Percentiles rank a stretch among this genome's conserved stretches.
These are phyloP conservation scores for Cryptomeria japonica DNA, from an alignment of 75 land plant species.

Conservation along the genomic window DNA sequence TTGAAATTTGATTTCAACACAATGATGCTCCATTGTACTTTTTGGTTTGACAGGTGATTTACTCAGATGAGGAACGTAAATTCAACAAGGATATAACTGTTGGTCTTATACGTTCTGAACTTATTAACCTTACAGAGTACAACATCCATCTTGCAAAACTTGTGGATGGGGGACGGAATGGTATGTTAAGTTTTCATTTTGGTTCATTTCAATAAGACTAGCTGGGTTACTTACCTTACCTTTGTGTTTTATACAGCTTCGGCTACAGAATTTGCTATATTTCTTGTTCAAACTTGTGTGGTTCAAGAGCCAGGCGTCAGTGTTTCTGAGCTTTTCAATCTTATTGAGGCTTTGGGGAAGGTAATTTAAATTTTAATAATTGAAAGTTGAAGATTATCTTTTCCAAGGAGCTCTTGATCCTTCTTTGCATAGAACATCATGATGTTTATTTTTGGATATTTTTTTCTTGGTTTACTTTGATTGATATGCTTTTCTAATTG, in stretches of 20 bases:
- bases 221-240: not conserved
- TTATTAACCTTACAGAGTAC: constrained; percentile 86
- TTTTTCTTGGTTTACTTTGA: not conserved
- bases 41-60: constrained; percentile 65
- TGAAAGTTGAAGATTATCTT: not conserved
- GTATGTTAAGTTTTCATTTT: constrained; percentile 47
- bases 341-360: constrained; percentile 90
- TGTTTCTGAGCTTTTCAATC: constrained; percentile 73
- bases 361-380: constrained; percentile 19
- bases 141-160: constrained; percentile 92
- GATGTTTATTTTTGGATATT: not conserved
- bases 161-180: constrained; percentile 93
- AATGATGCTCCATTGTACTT: not conserved
- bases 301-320: constrained; percentile 63
- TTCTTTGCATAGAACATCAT: not conserved
- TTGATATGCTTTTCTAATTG: not conserved
- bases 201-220: too few species aligned
- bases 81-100: constrained; percentile 80
- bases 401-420: too few species aligned
- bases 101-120: constrained; percentile 81
- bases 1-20: not conserved
- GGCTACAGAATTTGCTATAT: constrained; percentile 87
- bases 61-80: constrained; percentile 85
- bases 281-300: constrained; percentile 77
- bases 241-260: constrained; percentile 55